Base-by-base conservation (phyloP, 73 alveolate genomes). In the Breviolum minutum region DNA sequence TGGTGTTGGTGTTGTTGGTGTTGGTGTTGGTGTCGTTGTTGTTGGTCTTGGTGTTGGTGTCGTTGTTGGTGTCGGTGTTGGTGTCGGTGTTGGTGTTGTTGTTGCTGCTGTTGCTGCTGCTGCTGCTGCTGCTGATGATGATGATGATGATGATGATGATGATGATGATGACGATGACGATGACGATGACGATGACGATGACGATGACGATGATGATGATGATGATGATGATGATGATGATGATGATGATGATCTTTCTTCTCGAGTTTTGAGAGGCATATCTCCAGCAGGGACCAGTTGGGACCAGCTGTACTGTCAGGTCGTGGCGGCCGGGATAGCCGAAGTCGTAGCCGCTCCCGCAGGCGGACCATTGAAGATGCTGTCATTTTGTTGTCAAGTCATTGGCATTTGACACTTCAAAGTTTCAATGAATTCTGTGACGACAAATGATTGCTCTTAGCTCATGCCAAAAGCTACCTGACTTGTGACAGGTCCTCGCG, bases 291-390 rank as follows among this genome's bases (percentile, higher is more conserved):
- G 54, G 81, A 63, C 24, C 30, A 16, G 79, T 20, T 24, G 66
- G 69, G 27, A 64, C 66, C 29, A 63, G 64, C 9, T n/a, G 17
- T 24, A 30, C n/a, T 86, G 84, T 27, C 48, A 87, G 95, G 95
- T 48, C 84, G 88, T 24, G 97, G 97, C 26, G 79, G 94, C 79
- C 82, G 88, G 69, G 97, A 91, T n/a, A 91, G 97, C 97, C 87
- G 97, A 82, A 91, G 97, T 76, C 97, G 97, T 22, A 91, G 97
- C 20, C 97, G 97, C 74, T 68, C 87, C 22, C 97, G 84, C 79
- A 62, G 77, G 73, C 69, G 71, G 63, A 9, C 64, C 64, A 10
- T 12, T 32, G n/a, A n/a, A n/a, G n/a, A n/a, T n/a, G 63, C 11
- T 12, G 14, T 27, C 11, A 8, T 79, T 11, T 22, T 22, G 62